phyloP scores from a whole-genome alignment of 2,329 filamentous ascomycete species.

The Fusarium phyllophilum region DNA sequence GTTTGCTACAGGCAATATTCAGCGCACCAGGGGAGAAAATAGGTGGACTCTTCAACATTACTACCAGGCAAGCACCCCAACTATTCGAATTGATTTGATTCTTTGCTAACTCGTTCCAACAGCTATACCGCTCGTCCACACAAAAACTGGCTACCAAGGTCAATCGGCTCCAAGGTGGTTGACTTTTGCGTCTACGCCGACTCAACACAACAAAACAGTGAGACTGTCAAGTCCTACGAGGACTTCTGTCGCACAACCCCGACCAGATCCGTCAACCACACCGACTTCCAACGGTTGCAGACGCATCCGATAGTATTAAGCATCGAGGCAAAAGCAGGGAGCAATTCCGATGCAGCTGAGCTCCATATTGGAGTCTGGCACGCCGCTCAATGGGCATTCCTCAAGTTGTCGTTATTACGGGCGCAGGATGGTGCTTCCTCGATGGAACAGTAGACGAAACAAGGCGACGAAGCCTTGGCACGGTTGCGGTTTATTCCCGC shows the following conservation, averaged over 20 bases:
- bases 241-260: background rate
- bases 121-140: background rate
- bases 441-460: background rate
- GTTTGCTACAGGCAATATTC: background rate
- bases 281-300: background rate
- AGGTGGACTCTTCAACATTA: background rate
- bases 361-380: background rate
- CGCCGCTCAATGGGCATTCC: background rate
- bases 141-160: background rate
- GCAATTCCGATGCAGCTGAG: background rate
- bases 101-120: background rate
- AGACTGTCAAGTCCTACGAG: background rate
- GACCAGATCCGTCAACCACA: background rate
- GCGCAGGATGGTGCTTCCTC: background rate
- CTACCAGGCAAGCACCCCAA: background rate
- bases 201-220: background rate
- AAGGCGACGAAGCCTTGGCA: background rate
- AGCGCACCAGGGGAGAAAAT: rapidly evolving
- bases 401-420: background rate
- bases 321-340: background rate
- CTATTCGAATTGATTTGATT: background rate
- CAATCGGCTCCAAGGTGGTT: background rate
- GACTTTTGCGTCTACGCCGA: background rate
- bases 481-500: background rate
- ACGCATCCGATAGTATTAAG: background rate